Evolutionary conservation across 257 asterid species (phyloP), one percentile per base, ranked within the genome.

Genomic region (Ophiorrhiza pumila): DNA sequence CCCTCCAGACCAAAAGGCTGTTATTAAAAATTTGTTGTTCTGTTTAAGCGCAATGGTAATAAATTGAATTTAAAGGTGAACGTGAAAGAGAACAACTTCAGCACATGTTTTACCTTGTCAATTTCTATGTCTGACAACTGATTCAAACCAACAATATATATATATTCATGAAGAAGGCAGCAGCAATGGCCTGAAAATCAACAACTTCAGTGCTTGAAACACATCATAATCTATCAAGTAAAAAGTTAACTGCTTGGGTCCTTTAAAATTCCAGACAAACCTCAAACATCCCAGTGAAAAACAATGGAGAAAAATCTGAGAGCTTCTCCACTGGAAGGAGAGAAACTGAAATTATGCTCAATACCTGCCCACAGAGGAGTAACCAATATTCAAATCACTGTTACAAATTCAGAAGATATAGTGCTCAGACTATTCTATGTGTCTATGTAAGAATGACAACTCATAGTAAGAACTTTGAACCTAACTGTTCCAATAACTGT

Each of bases 401-500:
- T 57, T 15, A 35, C 69, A 17, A 71, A 69, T 6, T 57, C 49
- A 71, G 50, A 56, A 37, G 25, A 68, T 34, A 39, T 50, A 35
- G 57, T 20, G 34, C 20, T 27, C 27, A 57, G 2, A 56, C 2
- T 56, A 23, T 15, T 56, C 25, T 8, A n/a, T n/a, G 18, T 2
- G 25, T 23, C 13, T 10, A 27, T 22, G 25, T 20, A 52, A 22
- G 10, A 25, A 56, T 56, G 32, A n/a, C 61, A 56, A 23, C 61
- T 56, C 11, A 56, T 0, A 25, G 37, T 29, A 57, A 0, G 62
- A 6, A 23, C 62, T 57, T 12, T 57, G 83, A 77, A 83, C 91
- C 85, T 85, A 85, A 91, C 97, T 76, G 97, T 91, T 91, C 97
- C 97, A 67, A 91, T 87, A 73, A 91, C 80, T 37, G 97, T 91